Conservation (phyloP, 2,329 filamentous ascomycete species). For the Claviceps paspali region DNA sequence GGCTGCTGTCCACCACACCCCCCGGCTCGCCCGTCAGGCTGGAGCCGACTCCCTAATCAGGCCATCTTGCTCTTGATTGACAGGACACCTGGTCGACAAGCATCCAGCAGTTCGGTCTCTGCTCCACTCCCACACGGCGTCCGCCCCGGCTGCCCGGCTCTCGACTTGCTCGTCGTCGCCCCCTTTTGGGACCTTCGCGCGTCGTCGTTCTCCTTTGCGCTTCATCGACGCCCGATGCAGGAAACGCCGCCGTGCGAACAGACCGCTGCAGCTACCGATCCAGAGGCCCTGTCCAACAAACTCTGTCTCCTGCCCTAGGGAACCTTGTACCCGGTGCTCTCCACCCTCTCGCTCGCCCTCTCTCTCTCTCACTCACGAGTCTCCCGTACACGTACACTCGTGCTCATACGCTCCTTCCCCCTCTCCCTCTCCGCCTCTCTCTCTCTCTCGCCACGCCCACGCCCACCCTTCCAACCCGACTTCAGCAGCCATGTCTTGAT, state of each 20-base stretch:
- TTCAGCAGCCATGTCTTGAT: slow-evolving; percentile 26
- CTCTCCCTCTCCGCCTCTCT: not conserved
- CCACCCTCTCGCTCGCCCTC: not conserved
- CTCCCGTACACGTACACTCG: too few relatives aligned
- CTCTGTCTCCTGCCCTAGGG: not conserved
- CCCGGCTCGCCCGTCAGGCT: slow-evolving; percentile 3
- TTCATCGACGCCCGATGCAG: slow-evolving; percentile 7
- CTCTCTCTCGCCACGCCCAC: slow-evolving; percentile 1
- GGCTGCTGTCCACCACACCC: not conserved
- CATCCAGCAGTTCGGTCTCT: slow-evolving; percentile 5
- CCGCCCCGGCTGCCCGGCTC: slow-evolving; percentile 9
- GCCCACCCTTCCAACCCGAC: slow-evolving; percentile 7
- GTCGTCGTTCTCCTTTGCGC: slow-evolving; percentile 3
- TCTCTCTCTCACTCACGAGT: too few relatives aligned
- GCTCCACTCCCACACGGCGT: slow-evolving; percentile 9
- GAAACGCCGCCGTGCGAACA: slow-evolving; percentile 5
- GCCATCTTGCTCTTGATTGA: slow-evolving; percentile 8
- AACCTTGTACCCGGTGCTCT: slow-evolving; percentile 1
- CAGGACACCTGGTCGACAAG: not conserved
- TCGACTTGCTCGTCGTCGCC: not conserved
- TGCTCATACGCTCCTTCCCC: not conserved
- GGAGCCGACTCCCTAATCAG: slow-evolving; percentile 10
- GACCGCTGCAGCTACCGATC: slow-evolving; percentile 7
- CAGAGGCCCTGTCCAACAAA: slow-evolving; percentile 5
- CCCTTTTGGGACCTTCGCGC: slow-evolving; percentile 6